A percentile compares a stretch with the other conserved stretches of the same genome.
Conservation (phyloP, 331 rosid genomes). For the Quercus tomentella region DNA sequence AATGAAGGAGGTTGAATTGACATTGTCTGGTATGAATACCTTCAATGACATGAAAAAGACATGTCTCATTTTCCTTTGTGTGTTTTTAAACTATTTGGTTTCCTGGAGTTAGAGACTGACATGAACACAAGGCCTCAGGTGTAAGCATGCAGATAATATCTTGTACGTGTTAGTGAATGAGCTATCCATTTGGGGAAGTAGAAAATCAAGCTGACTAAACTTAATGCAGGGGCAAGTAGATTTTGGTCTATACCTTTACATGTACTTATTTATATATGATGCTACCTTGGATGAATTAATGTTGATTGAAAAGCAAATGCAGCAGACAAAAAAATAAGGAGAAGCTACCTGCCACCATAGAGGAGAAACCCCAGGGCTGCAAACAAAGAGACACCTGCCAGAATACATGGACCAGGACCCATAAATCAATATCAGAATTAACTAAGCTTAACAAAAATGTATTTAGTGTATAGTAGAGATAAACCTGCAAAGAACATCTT, state of each 20-base stretch:
- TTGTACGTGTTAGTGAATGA: background rate
- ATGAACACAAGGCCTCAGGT: background rate
- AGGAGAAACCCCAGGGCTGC: conserved; percentile 98
- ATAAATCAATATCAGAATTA: conserved; percentile 12
- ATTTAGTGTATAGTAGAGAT: background rate
- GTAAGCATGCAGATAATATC: background rate
- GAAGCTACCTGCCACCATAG: conserved; percentile 90
- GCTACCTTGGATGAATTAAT: conserved; percentile 3
- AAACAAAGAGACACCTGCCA: conserved; percentile 82
- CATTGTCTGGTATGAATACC: background rate
- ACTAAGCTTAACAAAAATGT: background rate
- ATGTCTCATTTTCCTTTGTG: background rate
- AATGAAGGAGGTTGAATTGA: background rate
- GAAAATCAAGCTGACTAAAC: background rate
- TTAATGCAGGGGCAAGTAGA: background rate
- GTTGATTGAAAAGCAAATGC: conserved; percentile 7
- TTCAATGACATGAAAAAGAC: background rate
- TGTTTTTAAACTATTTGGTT: background rate
- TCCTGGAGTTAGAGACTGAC: background rate
- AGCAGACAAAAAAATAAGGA: conserved; percentile 22
- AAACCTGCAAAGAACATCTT: conserved; percentile 95
- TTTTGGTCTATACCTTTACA: background rate
- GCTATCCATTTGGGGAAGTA: background rate
- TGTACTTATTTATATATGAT: background rate
- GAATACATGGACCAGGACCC: conserved; percentile 16